Percentiles rank a stretch among this genome's conserved stretches.
Conservation (phyloP, 2,329 filamentous ascomycete species). For the Stachybotrys chartarum region DNA sequence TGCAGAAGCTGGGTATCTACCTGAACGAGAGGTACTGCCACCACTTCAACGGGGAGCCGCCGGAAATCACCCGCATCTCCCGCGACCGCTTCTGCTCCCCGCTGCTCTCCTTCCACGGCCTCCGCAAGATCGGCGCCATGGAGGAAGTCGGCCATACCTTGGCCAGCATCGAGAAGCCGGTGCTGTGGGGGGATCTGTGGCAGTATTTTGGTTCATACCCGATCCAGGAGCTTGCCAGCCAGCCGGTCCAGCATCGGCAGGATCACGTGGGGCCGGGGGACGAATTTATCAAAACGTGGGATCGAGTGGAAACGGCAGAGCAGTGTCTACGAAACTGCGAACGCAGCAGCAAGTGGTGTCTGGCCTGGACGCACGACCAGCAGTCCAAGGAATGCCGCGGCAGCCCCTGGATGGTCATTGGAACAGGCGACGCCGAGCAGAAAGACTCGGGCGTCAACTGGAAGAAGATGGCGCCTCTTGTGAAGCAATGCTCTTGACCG, state of each 20-base stretch:
- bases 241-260: slow-evolving; percentile 25
- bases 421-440: slow-evolving; percentile 16
- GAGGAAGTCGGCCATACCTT: slow-evolving; percentile 33
- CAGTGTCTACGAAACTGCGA: slow-evolving; percentile 37
- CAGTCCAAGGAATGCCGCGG: slow-evolving; percentile 30
- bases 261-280: slow-evolving; percentile 46
- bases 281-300: slow-evolving; percentile 30
- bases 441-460: slow-evolving; percentile 25
- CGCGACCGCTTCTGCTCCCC: slow-evolving; percentile 45
- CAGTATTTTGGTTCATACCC: slow-evolving; percentile 36
- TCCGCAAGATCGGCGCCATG: slow-evolving; percentile 39
- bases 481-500: slow-evolving; percentile 12
- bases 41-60: slow-evolving; percentile 49
- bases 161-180: slow-evolving; percentile 25
- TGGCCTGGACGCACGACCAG: slow-evolving; percentile 45
- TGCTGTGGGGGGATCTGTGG: slow-evolving; percentile 45
- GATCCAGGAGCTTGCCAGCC: slow-evolving; percentile 27
- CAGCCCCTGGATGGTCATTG: slow-evolving; percentile 44
- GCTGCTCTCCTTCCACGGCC: slow-evolving; percentile 46
- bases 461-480: slow-evolving; percentile 17
- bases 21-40: slow-evolving; percentile 47
- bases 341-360: slow-evolving; percentile 28
- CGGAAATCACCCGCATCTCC: slow-evolving; percentile 39
- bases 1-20: slow-evolving; percentile 47
- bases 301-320: slow-evolving; percentile 28